Percentiles rank a stretch among this genome's conserved stretches.
These are phyloP conservation scores for Trichoderma harzianum DNA, from an alignment of 2,329 filamentous ascomycete species.

Conservation along the genomic window DNA sequence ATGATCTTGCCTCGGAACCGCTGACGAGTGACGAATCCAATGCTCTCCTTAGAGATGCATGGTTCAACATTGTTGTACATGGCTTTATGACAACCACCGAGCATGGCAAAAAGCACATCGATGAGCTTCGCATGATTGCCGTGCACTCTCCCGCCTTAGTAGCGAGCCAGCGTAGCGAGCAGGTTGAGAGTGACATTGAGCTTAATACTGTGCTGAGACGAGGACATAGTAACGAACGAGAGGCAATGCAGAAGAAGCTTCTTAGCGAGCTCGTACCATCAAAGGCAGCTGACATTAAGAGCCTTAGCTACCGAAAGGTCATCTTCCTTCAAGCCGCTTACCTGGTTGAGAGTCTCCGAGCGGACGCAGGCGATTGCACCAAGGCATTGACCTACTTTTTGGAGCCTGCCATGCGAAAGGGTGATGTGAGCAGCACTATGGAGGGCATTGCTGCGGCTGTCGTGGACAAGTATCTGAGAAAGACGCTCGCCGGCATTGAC, in stretches of 20 bases:
- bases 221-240: conserved; percentile 76
- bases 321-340: conserved; percentile 91
- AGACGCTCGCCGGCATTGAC: conserved; percentile 67
- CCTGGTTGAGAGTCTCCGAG: conserved; percentile 82
- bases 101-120: conserved; percentile 66
- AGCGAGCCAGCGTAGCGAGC: conserved; percentile 81
- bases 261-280: conserved; percentile 71
- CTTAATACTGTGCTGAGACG: conserved; percentile 89
- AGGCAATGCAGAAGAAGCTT: conserved; percentile 74
- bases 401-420: conserved; percentile 75
- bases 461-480: conserved; percentile 74
- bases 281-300: conserved; percentile 73
- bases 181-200: conserved; percentile 94
- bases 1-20: conserved; percentile 51
- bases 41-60: conserved; percentile 79
- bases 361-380: conserved; percentile 83
- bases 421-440: conserved; percentile 62
- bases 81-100: conserved; percentile 77
- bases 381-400: conserved; percentile 88
- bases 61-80: conserved; percentile 97
- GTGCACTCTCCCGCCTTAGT: conserved; percentile 84
- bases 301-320: conserved; percentile 81
- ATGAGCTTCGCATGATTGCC: conserved; percentile 80
- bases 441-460: conserved; percentile 63
- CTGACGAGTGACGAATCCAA: conserved; percentile 64